Evolutionary conservation across 306 rosid species (phyloP).

Genomic region (Inga oerstediana): DNA sequence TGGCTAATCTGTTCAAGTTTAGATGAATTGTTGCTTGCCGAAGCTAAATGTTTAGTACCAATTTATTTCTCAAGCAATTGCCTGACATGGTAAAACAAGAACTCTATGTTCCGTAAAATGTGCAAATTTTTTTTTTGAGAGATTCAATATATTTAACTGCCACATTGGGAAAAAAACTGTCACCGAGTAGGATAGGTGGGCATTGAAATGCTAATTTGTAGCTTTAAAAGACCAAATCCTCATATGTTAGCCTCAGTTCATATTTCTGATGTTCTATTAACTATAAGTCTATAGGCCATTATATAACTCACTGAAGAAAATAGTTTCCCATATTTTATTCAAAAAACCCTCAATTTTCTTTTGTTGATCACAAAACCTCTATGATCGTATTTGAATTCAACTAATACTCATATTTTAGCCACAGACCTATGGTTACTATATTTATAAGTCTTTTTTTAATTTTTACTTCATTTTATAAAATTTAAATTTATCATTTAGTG

Average conservation of each 20-base stretch:
- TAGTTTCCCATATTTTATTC: neutral
- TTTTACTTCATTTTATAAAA: too few species aligned
- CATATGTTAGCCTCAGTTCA: neutral
- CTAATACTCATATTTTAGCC: too few species aligned
- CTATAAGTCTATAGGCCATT: neutral
- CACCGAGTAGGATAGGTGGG: neutral
- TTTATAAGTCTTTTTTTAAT: too few species aligned
- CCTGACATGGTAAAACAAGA: slow-evolving; percentile 27
- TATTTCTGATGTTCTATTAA: neutral
- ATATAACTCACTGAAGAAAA: neutral
- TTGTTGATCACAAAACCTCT: too few species aligned
- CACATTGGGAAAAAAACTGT: neutral
- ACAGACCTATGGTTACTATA: too few species aligned
- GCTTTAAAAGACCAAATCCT: neutral
- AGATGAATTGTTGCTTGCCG: slow-evolving; percentile 22
- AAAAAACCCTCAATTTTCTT: too few species aligned
- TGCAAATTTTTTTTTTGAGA: neutral
- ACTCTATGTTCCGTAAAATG: neutral
- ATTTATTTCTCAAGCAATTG: neutral
- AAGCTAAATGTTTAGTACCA: slow-evolving; percentile 18
- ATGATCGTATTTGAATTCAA: too few species aligned
- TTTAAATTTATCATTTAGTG: too few species aligned
- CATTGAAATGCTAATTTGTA: neutral
- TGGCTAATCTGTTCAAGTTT: slow-evolving; percentile 7
- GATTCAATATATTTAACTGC: neutral